Evolutionary conservation across 805 yeast genomes (phyloP), one percentile per base, ranked within the genome.

Genomic region (Scheffersomyces stipitis): DNA sequence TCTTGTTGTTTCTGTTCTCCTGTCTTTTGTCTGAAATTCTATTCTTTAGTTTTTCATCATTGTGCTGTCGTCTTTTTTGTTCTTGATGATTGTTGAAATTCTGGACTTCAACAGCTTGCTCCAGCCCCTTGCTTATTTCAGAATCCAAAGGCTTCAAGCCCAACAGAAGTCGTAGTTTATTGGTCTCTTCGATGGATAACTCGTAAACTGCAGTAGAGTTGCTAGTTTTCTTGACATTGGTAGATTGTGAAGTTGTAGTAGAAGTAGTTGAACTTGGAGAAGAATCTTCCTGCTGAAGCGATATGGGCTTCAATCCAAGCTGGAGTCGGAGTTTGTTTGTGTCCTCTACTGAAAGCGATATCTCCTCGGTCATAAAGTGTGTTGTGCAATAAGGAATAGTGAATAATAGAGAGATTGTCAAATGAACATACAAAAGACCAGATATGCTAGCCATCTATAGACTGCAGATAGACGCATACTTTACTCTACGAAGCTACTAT

Each of bases 181-280:
- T 80, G 0, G 86, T 81, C 41, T 80, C 84, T 40, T 73, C 80
- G 1, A 81, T 57, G 56, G 51, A 56, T 40, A 55, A 57, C 45
- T 44, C 60, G 26, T 31, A n/a, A 4, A 31, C 14, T 20, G 7
- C 13, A 6, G 29, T 17, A 7, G 36, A 13, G 41, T 16, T 3
- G 28, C 28, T 34, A 18, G 36, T 17, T 28, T n/a, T 28, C 7
- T 5, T 28, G 18, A 15, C 24, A 20, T 20, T 20, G 7, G 7
- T 20, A 7, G 10, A 10, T 20, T 20, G 24, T 10, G 10, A 10
- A n/a, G n/a, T n/a, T n/a, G n/a, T n/a, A n/a, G n/a, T n/a, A n/a
- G n/a, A n/a, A n/a, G n/a, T n/a, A n/a, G n/a, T n/a, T n/a, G n/a
- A n/a, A n/a, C n/a, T n/a, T n/a, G n/a, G n/a, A 20, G 24, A 20